Base-by-base conservation (phyloP, 2,329 filamentous ascomycete genomes). In the Colletotrichum scovillei region DNA sequence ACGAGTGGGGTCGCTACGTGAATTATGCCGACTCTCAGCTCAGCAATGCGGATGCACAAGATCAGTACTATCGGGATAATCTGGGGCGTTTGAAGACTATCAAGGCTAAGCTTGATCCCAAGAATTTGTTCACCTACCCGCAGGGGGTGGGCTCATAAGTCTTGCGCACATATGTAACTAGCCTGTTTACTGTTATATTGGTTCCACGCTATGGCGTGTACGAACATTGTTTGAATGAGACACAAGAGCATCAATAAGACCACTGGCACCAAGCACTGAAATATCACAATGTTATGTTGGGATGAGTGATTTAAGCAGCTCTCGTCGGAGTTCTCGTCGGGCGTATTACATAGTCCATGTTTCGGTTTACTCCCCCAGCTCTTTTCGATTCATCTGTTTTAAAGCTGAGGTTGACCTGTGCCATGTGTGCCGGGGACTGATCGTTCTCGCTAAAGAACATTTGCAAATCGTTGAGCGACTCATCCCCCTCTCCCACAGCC, bases 11-110 rank as follows among this genome's bases (percentile, higher is more conserved):
- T 22, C 86, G 85, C 70, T 90, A 89, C 74, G 80, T 86, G 75
- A 89, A 89, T 81, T 90, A 89, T 65, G 84, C 87, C 4, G 88
- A 90, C 76, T 83, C 87, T 0, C 83, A 80, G 56, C 81, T 88
- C 70, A 81, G 82, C 76, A 81, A 83, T n/a, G 81, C 81, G 2
- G 82, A 82, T n/a, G 88, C 88, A 3, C 84, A 87, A 74, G 78
- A 84, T 72, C 78, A 87, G 74, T 89, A 89, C 79, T 89, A 86
- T 74, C 81, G 86, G 6, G 78, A 77, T 60, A 86, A 79, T 63
- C 76, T 86, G 30, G 77, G 79, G 1, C 79, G 75, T 52, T 76
- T 87, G 66, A 79, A 80, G 76, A 62, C 77, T 60, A 78, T 86
- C 60, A 87, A 86, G 80, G 78, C 79, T 0, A 70, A 80, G 22